A percentile compares a stretch with the other conserved stretches of the same genome.
These are phyloP conservation scores for Syncephalastrum monosporum DNA, from an alignment of 371 early-diverging fungal species.

Conservation along the genomic window DNA sequence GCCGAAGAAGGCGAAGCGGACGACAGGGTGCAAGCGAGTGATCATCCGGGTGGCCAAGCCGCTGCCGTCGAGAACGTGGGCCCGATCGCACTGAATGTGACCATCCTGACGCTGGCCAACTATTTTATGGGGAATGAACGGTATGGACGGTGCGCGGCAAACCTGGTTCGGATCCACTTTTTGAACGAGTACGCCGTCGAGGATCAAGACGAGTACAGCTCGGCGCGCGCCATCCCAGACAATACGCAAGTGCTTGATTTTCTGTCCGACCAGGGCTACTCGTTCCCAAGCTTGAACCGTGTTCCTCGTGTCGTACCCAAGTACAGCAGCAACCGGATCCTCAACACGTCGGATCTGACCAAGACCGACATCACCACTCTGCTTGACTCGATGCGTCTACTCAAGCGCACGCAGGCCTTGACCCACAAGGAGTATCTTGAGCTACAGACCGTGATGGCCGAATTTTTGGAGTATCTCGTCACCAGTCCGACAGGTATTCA, in stretches of 20 bases:
- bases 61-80: slow-evolving; percentile 21
- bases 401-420: slow-evolving; percentile 52
- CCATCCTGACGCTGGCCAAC: slow-evolving; percentile 57
- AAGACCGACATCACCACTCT: slow-evolving; percentile 52
- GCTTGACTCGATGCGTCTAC: slow-evolving; percentile 56
- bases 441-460: slow-evolving; percentile 52
- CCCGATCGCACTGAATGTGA: slow-evolving; percentile 56
- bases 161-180: slow-evolving; percentile 59
- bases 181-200: slow-evolving; percentile 54
- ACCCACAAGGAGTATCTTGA: slow-evolving; percentile 69
- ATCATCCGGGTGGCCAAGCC: background rate
- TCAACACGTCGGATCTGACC: slow-evolving; percentile 42
- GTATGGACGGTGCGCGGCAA: slow-evolving; percentile 62
- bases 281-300: slow-evolving; percentile 60
- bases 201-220: slow-evolving; percentile 48
- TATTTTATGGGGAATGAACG: slow-evolving; percentile 59
- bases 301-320: slow-evolving; percentile 56
- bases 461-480: slow-evolving; percentile 58
- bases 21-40: background rate
- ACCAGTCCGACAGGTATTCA: slow-evolving; percentile 62
- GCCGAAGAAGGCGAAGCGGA: slow-evolving; percentile 9
- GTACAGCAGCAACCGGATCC: slow-evolving; percentile 36
- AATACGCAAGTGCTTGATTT: slow-evolving; percentile 58
- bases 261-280: slow-evolving; percentile 63
- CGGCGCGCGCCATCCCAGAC: slow-evolving; percentile 49